These are phyloP conservation scores for Bonia amplexicaulis DNA, from an alignment of 176 grass and related monocot species.

Conservation along the genomic window DNA sequence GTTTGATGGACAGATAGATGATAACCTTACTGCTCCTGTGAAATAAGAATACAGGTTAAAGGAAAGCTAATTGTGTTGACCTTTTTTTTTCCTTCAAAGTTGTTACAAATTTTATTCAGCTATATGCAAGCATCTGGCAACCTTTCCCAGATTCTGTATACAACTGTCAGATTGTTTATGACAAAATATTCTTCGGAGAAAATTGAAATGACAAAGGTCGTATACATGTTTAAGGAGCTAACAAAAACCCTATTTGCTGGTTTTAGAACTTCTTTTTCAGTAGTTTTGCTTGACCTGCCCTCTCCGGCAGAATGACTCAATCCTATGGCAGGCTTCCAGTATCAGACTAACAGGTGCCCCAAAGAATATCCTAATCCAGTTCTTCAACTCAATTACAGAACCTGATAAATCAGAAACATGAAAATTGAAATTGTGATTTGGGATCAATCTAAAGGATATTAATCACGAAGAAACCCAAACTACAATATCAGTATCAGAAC, in stretches of 20 bases:
- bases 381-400: slow-evolving; percentile 81
- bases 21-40: background rate
- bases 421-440: background rate
- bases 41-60: background rate
- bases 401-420: slow-evolving; percentile 40
- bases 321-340: slow-evolving; percentile 66
- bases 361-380: slow-evolving; percentile 86
- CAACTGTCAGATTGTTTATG: slow-evolving; percentile 1
- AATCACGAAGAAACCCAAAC: background rate
- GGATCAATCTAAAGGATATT: background rate
- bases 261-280: slow-evolving; percentile 20
- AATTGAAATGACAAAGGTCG: background rate
- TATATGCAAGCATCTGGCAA: background rate
- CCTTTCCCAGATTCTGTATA: slow-evolving; percentile 16
- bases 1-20: background rate
- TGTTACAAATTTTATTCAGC: background rate
- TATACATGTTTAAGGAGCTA: background rate
- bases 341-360: slow-evolving; percentile 53
- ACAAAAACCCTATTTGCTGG: slow-evolving; percentile 10
- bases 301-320: slow-evolving; percentile 69
- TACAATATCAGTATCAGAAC: background rate
- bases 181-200: background rate
- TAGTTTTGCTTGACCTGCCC: slow-evolving; percentile 35
- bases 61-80: background rate
- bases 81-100: background rate